phyloP scores from a whole-genome alignment of 176 grass and related monocot genomes.

The Triticum turgidum region DNA sequence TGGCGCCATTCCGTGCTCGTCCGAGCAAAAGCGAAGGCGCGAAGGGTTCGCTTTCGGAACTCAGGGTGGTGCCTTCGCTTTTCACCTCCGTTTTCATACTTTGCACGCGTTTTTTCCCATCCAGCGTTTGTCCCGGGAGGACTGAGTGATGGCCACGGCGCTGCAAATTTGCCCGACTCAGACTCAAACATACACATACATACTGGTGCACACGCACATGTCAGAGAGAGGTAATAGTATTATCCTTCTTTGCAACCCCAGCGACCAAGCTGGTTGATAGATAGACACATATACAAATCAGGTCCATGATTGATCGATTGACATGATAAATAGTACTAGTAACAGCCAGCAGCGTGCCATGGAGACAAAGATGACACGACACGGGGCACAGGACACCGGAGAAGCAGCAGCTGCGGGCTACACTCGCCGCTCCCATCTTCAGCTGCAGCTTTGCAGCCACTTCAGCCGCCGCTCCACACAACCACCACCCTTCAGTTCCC shows the following conservation, averaged over 20 bases:
- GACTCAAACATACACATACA: neutral
- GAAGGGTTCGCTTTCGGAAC: no score
- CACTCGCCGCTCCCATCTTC: constrained; percentile 15
- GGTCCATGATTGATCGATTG: neutral
- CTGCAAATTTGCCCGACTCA: neutral
- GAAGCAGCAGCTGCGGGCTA: constrained; percentile 65
- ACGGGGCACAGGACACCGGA: neutral
- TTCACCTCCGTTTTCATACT: neutral
- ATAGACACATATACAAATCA: neutral
- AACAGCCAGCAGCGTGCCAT: constrained; percentile 7
- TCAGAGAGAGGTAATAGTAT: no score
- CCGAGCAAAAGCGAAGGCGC: neutral
- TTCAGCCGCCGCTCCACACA: constrained; percentile 44
- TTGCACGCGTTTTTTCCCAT: neutral
- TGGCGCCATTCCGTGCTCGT: neutral
- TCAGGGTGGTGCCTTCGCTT: neutral
- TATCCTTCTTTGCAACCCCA: no score
- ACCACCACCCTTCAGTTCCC: neutral
- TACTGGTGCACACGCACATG: no score
- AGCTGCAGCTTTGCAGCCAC: constrained; percentile 56
- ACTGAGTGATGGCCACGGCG: neutral
- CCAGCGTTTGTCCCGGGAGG: neutral
- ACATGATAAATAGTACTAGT: neutral
- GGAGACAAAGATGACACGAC: constrained; percentile 31
- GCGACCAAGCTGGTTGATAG: neutral